Percentiles rank a stretch among this genome's conserved stretches.
Evolutionary conservation across 306 rosid species (phyloP).

Genomic region (Cajanus cajan): DNA sequence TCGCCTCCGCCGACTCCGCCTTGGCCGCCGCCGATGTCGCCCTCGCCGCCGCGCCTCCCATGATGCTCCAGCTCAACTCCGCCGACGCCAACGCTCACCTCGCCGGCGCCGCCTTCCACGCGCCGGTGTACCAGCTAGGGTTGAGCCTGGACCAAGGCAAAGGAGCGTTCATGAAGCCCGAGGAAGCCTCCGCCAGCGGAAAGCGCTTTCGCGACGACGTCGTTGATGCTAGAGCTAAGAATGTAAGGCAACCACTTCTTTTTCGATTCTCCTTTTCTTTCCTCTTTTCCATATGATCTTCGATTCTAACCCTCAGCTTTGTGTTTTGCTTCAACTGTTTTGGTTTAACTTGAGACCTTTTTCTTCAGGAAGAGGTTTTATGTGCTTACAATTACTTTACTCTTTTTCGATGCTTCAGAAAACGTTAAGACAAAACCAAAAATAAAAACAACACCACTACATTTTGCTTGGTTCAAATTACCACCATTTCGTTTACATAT

Average conservation of each 20-base stretch:
- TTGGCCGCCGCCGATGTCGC: constrained; percentile 47
- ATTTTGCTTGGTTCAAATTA: background rate
- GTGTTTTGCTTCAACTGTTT: background rate
- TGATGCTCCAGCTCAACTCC: constrained; percentile 94
- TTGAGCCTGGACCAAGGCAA: constrained; percentile 93
- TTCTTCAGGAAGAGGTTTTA: background rate
- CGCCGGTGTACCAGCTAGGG: constrained; percentile 77
- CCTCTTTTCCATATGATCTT: background rate
- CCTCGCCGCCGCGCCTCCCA: constrained; percentile 48
- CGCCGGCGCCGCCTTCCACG: constrained; percentile 47
- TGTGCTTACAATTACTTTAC: background rate
- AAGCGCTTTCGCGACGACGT: constrained; percentile 80
- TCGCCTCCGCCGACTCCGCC: constrained; percentile 58
- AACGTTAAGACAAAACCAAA: too few species aligned
- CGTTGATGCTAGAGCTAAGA: constrained; percentile 68
- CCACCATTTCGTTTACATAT: background rate
- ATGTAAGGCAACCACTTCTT: constrained; percentile 48
- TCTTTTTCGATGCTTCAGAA: too few species aligned
- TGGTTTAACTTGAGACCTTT: background rate
- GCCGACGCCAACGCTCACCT: constrained; percentile 69
- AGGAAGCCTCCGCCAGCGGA: constrained; percentile 85
- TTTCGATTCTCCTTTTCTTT: background rate
- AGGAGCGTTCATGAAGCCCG: constrained; percentile 73
- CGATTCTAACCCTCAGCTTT: constrained; percentile 12
- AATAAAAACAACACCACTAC: too few species aligned